These are phyloP conservation scores for Lactifluus pinguis DNA, from an alignment of 768 basidiomycete genomes.

Conservation along the genomic window DNA sequence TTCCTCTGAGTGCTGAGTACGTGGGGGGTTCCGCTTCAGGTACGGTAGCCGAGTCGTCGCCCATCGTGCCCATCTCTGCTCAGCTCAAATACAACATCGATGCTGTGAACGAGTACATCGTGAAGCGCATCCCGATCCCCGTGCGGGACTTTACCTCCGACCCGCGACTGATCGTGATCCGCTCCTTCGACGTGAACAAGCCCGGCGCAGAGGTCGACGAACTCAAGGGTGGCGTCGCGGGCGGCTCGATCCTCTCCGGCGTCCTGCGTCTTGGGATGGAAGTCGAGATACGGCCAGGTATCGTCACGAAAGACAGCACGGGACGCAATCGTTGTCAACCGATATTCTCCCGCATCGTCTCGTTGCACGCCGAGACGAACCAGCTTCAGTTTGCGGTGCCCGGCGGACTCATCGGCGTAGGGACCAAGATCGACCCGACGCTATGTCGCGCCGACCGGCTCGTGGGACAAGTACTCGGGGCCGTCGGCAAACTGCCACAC, in stretches of 20 bases:
- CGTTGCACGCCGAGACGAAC: conserved; percentile 92
- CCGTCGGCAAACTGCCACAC: conserved; percentile 87
- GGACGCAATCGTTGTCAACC: conserved; percentile 90
- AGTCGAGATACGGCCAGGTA: conserved; percentile 94
- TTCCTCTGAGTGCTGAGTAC: neutral
- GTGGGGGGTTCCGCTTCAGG: conserved; percentile 36
- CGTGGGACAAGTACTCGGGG: conserved; percentile 93
- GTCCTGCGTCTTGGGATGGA: conserved; percentile 85
- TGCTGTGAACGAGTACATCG: conserved; percentile 98
- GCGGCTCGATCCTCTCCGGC: conserved; percentile 91
- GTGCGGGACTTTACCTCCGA: conserved; percentile 86
- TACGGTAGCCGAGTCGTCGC: conserved; percentile 93
- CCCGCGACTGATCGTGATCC: conserved; percentile 94
- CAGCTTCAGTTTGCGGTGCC: conserved; percentile 92
- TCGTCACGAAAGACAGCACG: conserved; percentile 89
- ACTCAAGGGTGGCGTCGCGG: conserved; percentile 95
- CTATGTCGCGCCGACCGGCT: conserved; percentile 94
- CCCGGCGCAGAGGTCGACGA: conserved; percentile 96
- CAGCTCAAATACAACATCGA: conserved; percentile 99
- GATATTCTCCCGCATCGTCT: conserved; percentile 85
- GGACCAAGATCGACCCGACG: conserved; percentile 93
- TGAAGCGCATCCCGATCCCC: conserved; percentile 92
- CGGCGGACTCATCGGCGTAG: conserved; percentile 96
- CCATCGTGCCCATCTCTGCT: conserved; percentile 97
- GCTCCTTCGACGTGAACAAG: conserved; percentile 99